Evolutionary conservation across 2,329 filamentous ascomycete species (phyloP), one percentile per base, ranked within the genome.

Genomic region (Lecanosticta acicola): DNA sequence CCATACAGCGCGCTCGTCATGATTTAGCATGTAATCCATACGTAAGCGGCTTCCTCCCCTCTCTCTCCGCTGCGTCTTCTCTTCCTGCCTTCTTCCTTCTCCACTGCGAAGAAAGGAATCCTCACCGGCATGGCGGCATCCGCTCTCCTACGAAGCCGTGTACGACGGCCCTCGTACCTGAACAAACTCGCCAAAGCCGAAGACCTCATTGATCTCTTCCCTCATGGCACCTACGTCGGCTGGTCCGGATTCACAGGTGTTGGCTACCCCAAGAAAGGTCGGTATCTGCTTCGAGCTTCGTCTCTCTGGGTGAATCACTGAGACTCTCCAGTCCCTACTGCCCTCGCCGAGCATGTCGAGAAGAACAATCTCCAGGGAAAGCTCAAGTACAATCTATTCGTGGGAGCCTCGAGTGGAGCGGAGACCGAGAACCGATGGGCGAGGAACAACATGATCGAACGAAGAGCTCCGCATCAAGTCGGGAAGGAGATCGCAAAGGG

Each of bases 361-460:
- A 80, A 86, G 71, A 94, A 94, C 69, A 79, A 76, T 51, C 76
- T 94, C 13, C 82, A 94, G 68, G 87, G 88, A 46, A 74, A 94
- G 74, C 73, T 94, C 57, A 86, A 86, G 61, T 94, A 94, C 75
- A 84, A 81, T 46, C 78, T 94, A 14, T 94, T 94, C 57, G 88
- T 94, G 8, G 89, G 88, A 43, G 88, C 88, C n/a, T 91, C 85
- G 3, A 89, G 86, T 13, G 88, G 88, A 32, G 85, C 87, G 14
- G 88, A 93, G 71, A 94, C 88, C 0, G 88, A 94, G 73, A 93
- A 93, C 68, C 77, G 88, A 67, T 94, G 89, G 89, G 88, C 89
- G n/a, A 69, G 73, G 3, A 73, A 91, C 53, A 84, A 94, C 70
- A 94, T 94, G 88, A 94, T 94, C 60, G 84, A 91, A 71, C 77